Evolutionary conservation across 116 monocot species (phyloP).

Genomic region (Dioscorea cayenensis): DNA sequence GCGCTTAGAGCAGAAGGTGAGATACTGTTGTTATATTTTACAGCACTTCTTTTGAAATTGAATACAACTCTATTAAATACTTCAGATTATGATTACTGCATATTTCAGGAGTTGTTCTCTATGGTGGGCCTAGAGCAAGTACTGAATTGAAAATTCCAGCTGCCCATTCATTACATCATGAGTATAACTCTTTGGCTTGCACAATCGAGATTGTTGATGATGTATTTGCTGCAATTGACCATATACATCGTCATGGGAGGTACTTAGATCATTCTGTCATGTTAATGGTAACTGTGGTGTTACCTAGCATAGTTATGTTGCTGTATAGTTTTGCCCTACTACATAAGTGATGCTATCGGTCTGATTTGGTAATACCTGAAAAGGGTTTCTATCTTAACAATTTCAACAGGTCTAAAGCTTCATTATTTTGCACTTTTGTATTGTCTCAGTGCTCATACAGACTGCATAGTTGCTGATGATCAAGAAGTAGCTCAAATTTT

Average conservation of each 20-base stretch:
- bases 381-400: no score
- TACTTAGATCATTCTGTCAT: background rate
- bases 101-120: slow-evolving; percentile 62
- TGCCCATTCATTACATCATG: slow-evolving; percentile 67
- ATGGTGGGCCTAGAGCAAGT: slow-evolving; percentile 77
- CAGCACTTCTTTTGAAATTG: background rate
- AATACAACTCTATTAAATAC: background rate
- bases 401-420: no score
- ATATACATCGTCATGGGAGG: slow-evolving; percentile 93
- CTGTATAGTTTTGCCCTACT: no score
- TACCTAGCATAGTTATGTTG: no score
- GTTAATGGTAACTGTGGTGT: no score
- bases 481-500: slow-evolving; percentile 62
- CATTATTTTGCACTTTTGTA: background rate
- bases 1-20: slow-evolving; percentile 81
- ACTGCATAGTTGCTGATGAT: slow-evolving; percentile 81
- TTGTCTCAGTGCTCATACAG: slow-evolving; percentile 80
- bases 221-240: slow-evolving; percentile 72
- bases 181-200: slow-evolving; percentile 89
- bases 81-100: background rate
- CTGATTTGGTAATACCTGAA: no score
- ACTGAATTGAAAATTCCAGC: slow-evolving; percentile 52
- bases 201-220: slow-evolving; percentile 87
- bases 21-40: background rate
- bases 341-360: no score